Evolutionary conservation across 371 early-diverging fungal genomes (phyloP).

Genomic region (Apophysomyces ossiformis): DNA sequence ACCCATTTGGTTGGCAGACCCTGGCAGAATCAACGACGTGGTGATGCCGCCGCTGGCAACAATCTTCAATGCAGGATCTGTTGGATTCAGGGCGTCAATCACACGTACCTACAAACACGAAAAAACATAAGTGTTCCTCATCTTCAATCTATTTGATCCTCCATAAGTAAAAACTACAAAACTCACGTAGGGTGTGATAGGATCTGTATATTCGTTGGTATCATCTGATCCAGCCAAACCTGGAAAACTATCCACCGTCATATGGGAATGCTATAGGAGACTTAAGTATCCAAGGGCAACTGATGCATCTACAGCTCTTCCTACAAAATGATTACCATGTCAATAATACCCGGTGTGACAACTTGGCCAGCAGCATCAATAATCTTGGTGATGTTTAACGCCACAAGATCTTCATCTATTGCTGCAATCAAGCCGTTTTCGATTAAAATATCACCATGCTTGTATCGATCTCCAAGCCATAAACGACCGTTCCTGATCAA

Average conservation of each 20-base stretch:
- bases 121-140: background rate
- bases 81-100: conserved; percentile 66
- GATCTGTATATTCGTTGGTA: conserved; percentile 74
- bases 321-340: conserved; percentile 46
- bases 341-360: conserved; percentile 83
- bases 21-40: conserved; percentile 77
- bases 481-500: conserved; percentile 63
- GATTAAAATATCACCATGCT: conserved; percentile 67
- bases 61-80: conserved; percentile 70
- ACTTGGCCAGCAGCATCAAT: conserved; percentile 72
- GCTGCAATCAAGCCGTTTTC: conserved; percentile 61
- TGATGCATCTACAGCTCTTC: no score
- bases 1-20: conserved; percentile 81
- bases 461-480: conserved; percentile 47
- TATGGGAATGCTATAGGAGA: conserved; percentile 59
- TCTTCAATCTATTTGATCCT: background rate
- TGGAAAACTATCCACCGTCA: conserved; percentile 68
- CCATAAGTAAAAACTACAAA: background rate
- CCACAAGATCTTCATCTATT: conserved; percentile 44
- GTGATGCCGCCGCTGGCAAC: conserved; percentile 83
- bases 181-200: conserved; percentile 63
- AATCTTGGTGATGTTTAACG: conserved; percentile 34
- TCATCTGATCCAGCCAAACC: conserved; percentile 57
- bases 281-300: background rate
- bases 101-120: conserved; percentile 46